Conservation (phyloP, 129 eudicot genomes). For the Arctium minus region DNA sequence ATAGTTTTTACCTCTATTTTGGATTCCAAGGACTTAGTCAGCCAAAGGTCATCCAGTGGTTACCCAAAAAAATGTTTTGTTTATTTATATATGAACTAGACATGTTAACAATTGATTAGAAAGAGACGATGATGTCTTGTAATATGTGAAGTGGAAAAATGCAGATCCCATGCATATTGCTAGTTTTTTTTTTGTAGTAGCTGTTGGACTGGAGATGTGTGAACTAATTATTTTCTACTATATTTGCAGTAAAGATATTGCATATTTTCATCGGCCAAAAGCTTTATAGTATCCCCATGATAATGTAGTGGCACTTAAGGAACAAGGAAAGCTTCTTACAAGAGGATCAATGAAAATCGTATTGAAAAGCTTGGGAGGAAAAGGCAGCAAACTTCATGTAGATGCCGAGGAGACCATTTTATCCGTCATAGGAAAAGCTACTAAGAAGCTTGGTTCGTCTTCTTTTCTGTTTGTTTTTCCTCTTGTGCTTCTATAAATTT, state of each 20-base stretch:
- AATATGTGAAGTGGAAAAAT: background rate
- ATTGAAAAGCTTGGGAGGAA: slow-evolving; percentile 88
- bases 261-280: slow-evolving; percentile 92
- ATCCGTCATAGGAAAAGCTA: slow-evolving; percentile 86
- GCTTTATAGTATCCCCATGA: slow-evolving; percentile 97
- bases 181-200: background rate
- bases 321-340: slow-evolving; percentile 61
- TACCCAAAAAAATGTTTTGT: background rate
- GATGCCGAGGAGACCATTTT: slow-evolving; percentile 77
- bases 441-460: slow-evolving; percentile 77
- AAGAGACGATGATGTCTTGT: background rate
- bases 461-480: background rate
- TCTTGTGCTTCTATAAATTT: background rate
- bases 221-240: slow-evolving; percentile 1
- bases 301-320: slow-evolving; percentile 70
- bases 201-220: background rate
- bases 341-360: slow-evolving; percentile 84
- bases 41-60: no score
- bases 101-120: background rate
- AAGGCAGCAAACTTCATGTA: slow-evolving; percentile 90
- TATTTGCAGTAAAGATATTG: slow-evolving; percentile 86
- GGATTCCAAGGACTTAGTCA: no score
- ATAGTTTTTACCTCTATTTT: no score
- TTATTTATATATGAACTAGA: background rate
- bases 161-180: background rate